These are phyloP conservation scores for Globisporangium rhizosaccharum DNA, from an alignment of 352 stramenopile species.

Conservation along the genomic window DNA sequence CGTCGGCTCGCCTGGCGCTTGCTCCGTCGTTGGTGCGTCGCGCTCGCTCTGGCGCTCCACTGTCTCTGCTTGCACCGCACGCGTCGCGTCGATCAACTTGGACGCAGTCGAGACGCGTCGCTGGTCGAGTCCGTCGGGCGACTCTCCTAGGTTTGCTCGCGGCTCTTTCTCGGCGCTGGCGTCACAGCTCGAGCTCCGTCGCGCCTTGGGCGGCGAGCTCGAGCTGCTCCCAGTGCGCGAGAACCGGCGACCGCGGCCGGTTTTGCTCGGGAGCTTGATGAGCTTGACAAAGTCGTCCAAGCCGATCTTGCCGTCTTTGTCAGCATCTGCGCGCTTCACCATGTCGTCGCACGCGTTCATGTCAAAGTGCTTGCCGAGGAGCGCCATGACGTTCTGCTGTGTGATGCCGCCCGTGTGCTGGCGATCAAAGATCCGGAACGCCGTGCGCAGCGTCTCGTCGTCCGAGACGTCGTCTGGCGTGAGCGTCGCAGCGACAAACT, in stretches of 20 bases:
- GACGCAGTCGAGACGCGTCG: too few relatives aligned
- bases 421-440: constrained; percentile 62
- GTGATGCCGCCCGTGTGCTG: constrained; percentile 57
- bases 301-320: constrained; percentile 66
- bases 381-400: constrained; percentile 34
- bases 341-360: constrained; percentile 49
- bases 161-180: neutral
- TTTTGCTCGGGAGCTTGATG: constrained; percentile 23
- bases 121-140: too few relatives aligned
- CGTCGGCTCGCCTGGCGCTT: neutral
- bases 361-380: constrained; percentile 65
- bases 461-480: constrained; percentile 51
- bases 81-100: too few relatives aligned
- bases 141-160: neutral
- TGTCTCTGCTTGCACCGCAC: too few relatives aligned
- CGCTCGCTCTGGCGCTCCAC: too few relatives aligned
- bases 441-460: constrained; percentile 42
- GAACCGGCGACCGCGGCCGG: too few relatives aligned
- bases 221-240: neutral
- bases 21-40: neutral
- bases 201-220: neutral
- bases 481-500: constrained; percentile 74
- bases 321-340: constrained; percentile 49
- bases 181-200: neutral
- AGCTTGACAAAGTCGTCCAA: constrained; percentile 72